These are phyloP conservation scores for Candida parachauliodes DNA, from an alignment of 805 yeast genomes.

Conservation along the genomic window DNA sequence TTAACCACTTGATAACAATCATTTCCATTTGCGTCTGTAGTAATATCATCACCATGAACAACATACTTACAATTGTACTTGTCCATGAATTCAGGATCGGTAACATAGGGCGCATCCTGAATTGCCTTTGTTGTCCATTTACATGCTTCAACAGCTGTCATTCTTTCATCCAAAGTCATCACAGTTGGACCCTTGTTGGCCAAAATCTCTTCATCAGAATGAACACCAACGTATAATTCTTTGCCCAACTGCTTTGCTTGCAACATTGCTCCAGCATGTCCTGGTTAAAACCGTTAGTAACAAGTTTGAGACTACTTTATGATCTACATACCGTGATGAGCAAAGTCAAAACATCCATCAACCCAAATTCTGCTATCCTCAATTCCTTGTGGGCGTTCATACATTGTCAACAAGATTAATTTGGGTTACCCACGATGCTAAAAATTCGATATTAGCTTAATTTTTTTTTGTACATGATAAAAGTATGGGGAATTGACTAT, in stretches of 20 bases:
- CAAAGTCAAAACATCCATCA: conserved; percentile 97
- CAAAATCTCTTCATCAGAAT: conserved; percentile 82
- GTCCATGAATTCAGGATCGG: conserved; percentile 79
- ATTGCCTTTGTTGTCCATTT: conserved; percentile 80
- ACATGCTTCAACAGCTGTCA: conserved; percentile 83
- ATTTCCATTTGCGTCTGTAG: conserved; percentile 92
- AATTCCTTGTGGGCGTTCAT: conserved; percentile 39
- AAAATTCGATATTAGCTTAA: background rate
- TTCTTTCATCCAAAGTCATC: conserved; percentile 77
- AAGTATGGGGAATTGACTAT: no score
- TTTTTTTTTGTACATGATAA: background rate
- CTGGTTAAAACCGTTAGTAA: conserved; percentile 14
- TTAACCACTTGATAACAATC: conserved; percentile 88
- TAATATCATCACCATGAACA: conserved; percentile 98
- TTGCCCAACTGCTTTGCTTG: conserved; percentile 86
- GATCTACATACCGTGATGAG: conserved; percentile 74
- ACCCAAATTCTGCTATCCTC: conserved; percentile 65
- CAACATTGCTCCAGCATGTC: conserved; percentile 91
- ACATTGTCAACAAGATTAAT: conserved; percentile 21
- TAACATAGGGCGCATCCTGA: conserved; percentile 87
- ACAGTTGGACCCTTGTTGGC: conserved; percentile 91
- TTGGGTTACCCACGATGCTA: no score
- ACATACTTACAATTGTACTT: conserved; percentile 75
- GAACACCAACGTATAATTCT: conserved; percentile 82
- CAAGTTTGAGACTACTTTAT: background rate